phyloP scores from a whole-genome alignment of 148 eudicot species.

The Rheum nobile region DNA sequence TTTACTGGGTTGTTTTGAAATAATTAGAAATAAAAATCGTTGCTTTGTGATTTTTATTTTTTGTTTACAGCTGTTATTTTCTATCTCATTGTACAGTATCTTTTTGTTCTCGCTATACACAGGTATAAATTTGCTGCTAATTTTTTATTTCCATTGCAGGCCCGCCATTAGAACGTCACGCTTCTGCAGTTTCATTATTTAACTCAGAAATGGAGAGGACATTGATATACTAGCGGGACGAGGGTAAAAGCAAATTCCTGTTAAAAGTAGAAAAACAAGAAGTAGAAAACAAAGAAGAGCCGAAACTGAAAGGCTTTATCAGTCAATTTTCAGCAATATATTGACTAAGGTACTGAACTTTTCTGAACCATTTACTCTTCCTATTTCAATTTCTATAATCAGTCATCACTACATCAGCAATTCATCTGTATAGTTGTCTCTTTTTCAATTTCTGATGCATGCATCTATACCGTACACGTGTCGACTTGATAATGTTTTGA shows the following conservation, averaged over 20 bases:
- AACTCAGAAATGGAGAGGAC: neutral
- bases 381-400: neutral
- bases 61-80: neutral
- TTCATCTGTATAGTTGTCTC: neutral
- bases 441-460: neutral
- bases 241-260: neutral
- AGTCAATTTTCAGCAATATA: neutral
- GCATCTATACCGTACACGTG: neutral
- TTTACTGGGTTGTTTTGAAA: neutral
- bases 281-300: slow-evolving; percentile 1
- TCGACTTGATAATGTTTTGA: neutral
- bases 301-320: neutral
- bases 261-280: neutral
- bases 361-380: neutral
- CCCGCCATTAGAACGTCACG: slow-evolving; percentile 1
- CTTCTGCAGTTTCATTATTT: neutral
- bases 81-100: neutral
- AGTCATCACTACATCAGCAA: neutral
- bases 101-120: neutral
- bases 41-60: neutral
- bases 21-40: neutral
- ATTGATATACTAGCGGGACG: neutral
- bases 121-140: neutral
- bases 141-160: neutral
- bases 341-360: neutral